Percentiles rank a stretch among this genome's conserved stretches.
phyloP scores from a whole-genome alignment of 345 rosid species.

The Lepidium aucheri region DNA sequence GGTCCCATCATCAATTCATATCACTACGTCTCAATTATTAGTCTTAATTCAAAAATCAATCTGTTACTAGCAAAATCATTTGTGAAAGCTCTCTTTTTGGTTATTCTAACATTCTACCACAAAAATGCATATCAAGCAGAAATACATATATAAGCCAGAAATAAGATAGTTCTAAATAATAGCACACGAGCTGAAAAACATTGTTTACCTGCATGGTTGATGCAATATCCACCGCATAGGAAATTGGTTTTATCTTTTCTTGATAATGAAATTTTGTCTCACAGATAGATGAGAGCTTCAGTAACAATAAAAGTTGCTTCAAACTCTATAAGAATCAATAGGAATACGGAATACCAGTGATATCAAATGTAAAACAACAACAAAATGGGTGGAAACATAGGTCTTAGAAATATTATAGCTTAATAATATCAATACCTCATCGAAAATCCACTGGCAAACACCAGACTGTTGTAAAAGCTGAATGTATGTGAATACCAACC shows the following conservation, averaged over 20 bases:
- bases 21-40: no score
- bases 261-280: conserved; percentile 76
- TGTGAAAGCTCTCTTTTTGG: no score
- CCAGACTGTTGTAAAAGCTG: conserved; percentile 61
- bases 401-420: not conserved
- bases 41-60: no score
- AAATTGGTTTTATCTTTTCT: conserved; percentile 54
- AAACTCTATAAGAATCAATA: conserved; percentile 14
- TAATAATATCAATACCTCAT: conserved; percentile 53
- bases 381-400: not conserved
- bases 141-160: no score
- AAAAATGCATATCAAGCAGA: no score
- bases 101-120: no score
- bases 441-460: conserved; percentile 73
- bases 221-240: conserved; percentile 41
- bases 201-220: conserved; percentile 51
- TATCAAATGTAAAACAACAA: not conserved
- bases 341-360: not conserved
- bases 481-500: conserved; percentile 70
- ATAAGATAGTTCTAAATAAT: not conserved
- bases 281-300: conserved; percentile 73
- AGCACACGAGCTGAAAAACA: not conserved
- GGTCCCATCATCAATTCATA: no score
- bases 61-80: no score
- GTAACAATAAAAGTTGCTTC: conserved; percentile 19